Evolutionary conservation across 495 filamentous ascomycete genomes (phyloP), one percentile per base, ranked within the genome.

Genomic region (Aspergillus saccharolyticus): DNA sequence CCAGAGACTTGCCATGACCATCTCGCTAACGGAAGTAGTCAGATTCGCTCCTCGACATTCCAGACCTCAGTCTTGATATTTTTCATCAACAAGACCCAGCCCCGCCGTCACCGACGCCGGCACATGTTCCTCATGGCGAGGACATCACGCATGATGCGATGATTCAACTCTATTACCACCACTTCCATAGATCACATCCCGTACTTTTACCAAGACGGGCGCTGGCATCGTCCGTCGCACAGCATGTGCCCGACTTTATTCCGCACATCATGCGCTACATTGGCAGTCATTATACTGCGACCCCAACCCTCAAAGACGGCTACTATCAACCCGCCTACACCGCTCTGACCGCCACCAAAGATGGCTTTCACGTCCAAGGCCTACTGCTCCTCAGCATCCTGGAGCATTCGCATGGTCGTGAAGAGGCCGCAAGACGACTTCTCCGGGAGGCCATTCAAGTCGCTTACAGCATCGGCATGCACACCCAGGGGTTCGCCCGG

Each of bases 171-270:
- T 86, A 81, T 63, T 86, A 82, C 66, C 68, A 74, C 44, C 80
- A 83, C 70, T 91, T 91, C 64, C 83, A 90, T 60, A 75, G 76
- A 3, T 78, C 82, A 3, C 89, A 93, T 64, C 89, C 89, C 0
- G 81, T 90, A 59, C 68, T 83, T 4, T 62, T 84, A 0, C 83
- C 83, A 4, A 70, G 72, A 24, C 58, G 68, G 42, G 70, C 70
- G 52, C 73, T 83, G 19, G 67, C 83, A 51, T 75, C 85, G 4
- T 79, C 70, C 1, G 50, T 63, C 3, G 20, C 24, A 16, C 30
- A 57, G 12, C 48, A 59, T 3, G 52, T 71, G 15, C 74, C 74
- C 1, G 42, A 53, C 16, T 70, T 67, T 25, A 44, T 82, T 12
- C 53, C 85, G 44, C 76, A 85, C 22, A 86, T 86, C 21, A 88